Percentiles rank a stretch among this genome's conserved stretches.
phyloP scores from a whole-genome alignment of 306 rosid genomes.

The Delonix regia region DNA sequence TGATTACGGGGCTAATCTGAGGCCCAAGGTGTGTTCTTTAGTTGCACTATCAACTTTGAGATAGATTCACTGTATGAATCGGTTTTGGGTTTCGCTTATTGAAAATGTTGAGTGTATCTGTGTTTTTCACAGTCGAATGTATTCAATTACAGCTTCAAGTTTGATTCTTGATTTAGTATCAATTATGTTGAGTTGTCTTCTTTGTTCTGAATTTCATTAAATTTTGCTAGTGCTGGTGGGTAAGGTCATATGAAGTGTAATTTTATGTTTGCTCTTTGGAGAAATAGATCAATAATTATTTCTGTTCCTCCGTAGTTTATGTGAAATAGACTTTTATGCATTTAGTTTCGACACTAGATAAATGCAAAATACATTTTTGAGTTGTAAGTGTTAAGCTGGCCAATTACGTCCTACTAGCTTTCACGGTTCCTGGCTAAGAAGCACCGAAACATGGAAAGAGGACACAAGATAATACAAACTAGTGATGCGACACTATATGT shows the following conservation, averaged over 20 bases:
- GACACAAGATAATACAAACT: too few species aligned
- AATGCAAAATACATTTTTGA: too few species aligned
- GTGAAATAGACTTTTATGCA: too few species aligned
- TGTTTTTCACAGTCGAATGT: not conserved
- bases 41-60: not conserved
- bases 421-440: too few species aligned
- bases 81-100: conserved; percentile 9
- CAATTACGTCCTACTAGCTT: too few species aligned
- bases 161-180: not conserved
- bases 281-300: not conserved
- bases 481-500: too few species aligned
- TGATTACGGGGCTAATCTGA: conserved; percentile 61
- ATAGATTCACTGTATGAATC: conserved; percentile 22
- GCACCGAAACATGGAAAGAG: too few species aligned
- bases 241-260: not conserved
- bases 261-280: not conserved
- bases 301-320: not conserved
- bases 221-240: conserved; percentile 4
- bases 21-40: conserved; percentile 70
- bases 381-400: too few species aligned
- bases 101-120: not conserved
- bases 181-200: too few species aligned
- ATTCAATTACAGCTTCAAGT: not conserved
- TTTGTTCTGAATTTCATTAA: not conserved
- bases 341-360: too few species aligned